Base-by-base conservation (phyloP, 306 rosid genomes). In the Delonix regia region DNA sequence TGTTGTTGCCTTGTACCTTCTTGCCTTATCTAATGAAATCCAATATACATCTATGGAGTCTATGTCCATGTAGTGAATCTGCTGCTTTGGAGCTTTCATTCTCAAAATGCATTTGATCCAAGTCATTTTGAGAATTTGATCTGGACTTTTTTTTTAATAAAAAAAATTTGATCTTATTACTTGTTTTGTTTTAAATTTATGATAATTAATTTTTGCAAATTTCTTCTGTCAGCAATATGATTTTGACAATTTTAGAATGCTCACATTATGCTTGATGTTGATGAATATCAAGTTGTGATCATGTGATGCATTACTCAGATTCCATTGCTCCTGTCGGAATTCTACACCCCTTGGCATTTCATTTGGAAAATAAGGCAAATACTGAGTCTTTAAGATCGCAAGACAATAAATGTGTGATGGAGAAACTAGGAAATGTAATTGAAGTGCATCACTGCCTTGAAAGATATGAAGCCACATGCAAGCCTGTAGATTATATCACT, bases 301-400 rank as follows among this genome's bases (percentile, higher is more conserved):
- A n/a, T 74, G 86, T 92, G 82, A 83, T 85, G 92, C 96, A 92
- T 88, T 95, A 97, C 42, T 78, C 99, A 42, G 96, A 88, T 86
- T 84, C 96, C 77, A 88, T 95, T 78, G 98, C 98, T 80, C 96
- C 98, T 28, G 98, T 88, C 74, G 99, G 94, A 69, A 78, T 95
- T 83, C 96, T 95, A 80, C 98, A 95, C 70, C 97, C 97, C 7
- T 77, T 84, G 85, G 86, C 87, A 75, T 95, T 95, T 73, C 99
- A 93, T 88, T 84, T 92, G 89, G 94, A 91, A 87, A 87, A 78
- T 73, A 95, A 92, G 93, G 87, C 60, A 62, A 86, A 78, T 39
- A 19, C 36, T 69, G 73, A 49, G 42, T 30, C 80, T 83, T 41
- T 83, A 70, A 81, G 77, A 56, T 75, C 57, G 56, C 81, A 76